Base-by-base conservation (phyloP, 2,329 filamentous ascomycete genomes). In the Fusarium cyanostomum region DNA sequence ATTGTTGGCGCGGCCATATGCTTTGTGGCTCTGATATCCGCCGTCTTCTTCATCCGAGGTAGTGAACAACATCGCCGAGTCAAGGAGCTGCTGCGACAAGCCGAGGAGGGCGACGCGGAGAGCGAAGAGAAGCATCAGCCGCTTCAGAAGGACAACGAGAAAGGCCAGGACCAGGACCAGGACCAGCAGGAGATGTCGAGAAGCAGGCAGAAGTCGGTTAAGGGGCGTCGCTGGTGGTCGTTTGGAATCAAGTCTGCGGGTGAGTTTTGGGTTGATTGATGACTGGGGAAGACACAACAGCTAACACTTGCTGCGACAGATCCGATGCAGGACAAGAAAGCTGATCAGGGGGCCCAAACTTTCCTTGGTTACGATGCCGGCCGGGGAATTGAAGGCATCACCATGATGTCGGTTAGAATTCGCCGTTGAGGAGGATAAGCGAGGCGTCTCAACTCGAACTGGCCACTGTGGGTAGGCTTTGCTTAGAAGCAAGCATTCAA, bases 1-100 rank as follows among this genome's bases (percentile, higher is more conserved):
- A 67, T 74, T n/a, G 59, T 66, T 21, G 70, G 58, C 18, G 62
- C 64, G 11, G 59, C 70, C 28, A 10, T 62, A 33, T 64, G 66
- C 46, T 70, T 74, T 43, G 27, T 66, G 31, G 21, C 65, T 6
- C 48, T 68, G 38, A 52, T 74, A 7, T 51, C 52, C 13, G 54
- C 62, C 12, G 53, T 73, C 45, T 71, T 75, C 24, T 48, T 62
- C 42, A 62, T 63, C 50, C 71, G 69, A 8, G 46, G 51, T 26
- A 45, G 53, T 7, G 62, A 65, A 15, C 56, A 62, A 33, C 58
- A 57, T 12, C 64, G 52, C 16, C 53, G 39, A 31, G 30, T 46
- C 26, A 54, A 43, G 42, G 41, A 37, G 3, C 26, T 42, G 16
- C 38, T 52, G 44, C 51, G 37, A 26, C 59, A 30, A 26, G 53